Percentiles rank a stretch among this genome's conserved stretches.
These are phyloP conservation scores for Capronia epimyces DNA, from an alignment of 2,329 filamentous ascomycete genomes.

Conservation along the genomic window DNA sequence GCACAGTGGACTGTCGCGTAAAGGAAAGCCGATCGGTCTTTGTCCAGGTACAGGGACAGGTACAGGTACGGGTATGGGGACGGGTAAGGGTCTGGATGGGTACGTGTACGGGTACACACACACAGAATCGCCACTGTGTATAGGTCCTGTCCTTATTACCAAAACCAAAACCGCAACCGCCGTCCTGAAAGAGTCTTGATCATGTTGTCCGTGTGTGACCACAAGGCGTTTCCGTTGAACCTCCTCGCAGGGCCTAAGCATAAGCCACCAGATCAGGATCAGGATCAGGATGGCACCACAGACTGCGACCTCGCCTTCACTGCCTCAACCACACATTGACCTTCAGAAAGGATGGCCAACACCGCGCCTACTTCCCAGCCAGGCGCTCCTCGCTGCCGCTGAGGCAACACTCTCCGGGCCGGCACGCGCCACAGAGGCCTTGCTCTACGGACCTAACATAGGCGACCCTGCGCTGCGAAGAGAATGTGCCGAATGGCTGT, in stretches of 20 bases:
- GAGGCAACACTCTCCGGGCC: slow-evolving; percentile 6
- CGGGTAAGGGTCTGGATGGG: no score
- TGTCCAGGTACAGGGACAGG: no score
- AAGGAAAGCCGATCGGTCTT: no score
- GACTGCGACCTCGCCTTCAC: neutral
- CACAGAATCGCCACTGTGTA: no score
- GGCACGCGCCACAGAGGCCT: slow-evolving; percentile 36
- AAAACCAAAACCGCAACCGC: no score
- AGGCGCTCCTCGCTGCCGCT: slow-evolving; percentile 44
- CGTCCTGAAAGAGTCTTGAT: neutral
- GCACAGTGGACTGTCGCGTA: no score
- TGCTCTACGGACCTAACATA: slow-evolving; percentile 72
- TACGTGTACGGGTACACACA: no score
- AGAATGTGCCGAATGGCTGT: slow-evolving; percentile 65
- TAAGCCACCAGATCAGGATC: neutral
- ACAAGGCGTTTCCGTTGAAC: no score
- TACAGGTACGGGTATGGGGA: no score
- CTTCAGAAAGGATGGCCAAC: slow-evolving; percentile 44
- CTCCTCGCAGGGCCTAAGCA: no score
- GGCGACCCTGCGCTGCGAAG: slow-evolving; percentile 64
- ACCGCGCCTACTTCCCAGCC: slow-evolving; percentile 58
- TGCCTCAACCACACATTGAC: slow-evolving; percentile 32
- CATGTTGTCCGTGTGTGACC: neutral
- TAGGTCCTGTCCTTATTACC: no score
- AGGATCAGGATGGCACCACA: neutral